Evolutionary conservation across 345 rosid species (phyloP).

Genomic region (Brassica cretica): DNA sequence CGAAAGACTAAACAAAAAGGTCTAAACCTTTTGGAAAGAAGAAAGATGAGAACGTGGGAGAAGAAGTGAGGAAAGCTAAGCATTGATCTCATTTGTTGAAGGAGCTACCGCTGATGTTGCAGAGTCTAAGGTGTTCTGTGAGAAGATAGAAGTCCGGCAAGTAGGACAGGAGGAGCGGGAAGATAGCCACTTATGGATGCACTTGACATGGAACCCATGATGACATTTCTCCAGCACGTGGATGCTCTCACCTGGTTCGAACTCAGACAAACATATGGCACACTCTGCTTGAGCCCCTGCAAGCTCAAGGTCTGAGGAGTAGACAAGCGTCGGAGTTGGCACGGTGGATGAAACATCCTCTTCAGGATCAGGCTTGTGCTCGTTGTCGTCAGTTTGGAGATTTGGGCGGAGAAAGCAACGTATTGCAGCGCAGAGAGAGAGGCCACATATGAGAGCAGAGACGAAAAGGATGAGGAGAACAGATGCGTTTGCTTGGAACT

Average conservation of each 20-base stretch:
- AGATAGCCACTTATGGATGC: conserved; percentile 66
- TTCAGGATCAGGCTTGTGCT: conserved; percentile 44
- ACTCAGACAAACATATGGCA: conserved; percentile 75
- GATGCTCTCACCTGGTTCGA: conserved; percentile 59
- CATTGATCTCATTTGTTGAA: conserved; percentile 17
- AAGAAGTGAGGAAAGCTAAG: conserved; percentile 6
- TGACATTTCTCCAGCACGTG: conserved; percentile 60
- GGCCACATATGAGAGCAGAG: conserved; percentile 59
- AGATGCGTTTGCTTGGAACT: conserved; percentile 53
- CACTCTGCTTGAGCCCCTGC: conserved; percentile 63
- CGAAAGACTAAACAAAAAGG: background rate
- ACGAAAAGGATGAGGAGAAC: conserved; percentile 53
- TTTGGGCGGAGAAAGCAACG: conserved; percentile 57
- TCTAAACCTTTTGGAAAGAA: background rate
- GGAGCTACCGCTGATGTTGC: conserved; percentile 5
- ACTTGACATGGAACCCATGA: conserved; percentile 75
- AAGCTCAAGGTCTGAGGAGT: conserved; percentile 50
- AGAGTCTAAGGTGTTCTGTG: conserved; percentile 7
- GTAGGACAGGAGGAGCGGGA: conserved; percentile 78
- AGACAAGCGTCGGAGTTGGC: conserved; percentile 42
- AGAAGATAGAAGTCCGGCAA: conserved; percentile 58
- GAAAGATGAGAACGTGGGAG: background rate
- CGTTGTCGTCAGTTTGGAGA: conserved; percentile 26
- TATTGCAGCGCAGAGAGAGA: conserved; percentile 61
- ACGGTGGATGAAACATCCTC: conserved; percentile 29